Evolutionary conservation across 139 green algal genomes (phyloP).

Genomic region (Chlorella sp.): DNA sequence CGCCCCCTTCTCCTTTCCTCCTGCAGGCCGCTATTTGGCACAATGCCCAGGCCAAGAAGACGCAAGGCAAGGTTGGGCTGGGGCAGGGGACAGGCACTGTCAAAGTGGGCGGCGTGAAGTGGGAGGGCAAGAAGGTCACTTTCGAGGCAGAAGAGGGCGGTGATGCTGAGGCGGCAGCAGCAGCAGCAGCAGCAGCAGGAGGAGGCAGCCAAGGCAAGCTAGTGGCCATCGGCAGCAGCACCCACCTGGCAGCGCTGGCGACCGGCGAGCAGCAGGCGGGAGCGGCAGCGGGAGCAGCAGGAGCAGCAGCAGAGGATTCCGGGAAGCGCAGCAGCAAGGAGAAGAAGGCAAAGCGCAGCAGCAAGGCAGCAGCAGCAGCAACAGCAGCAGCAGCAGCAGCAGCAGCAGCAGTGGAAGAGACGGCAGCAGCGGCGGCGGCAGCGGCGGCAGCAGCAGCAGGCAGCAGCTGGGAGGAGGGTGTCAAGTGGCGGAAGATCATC

Average conservation of each 20-base stretch:
- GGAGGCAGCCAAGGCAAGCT: neutral
- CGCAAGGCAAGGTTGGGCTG: constrained; percentile 55
- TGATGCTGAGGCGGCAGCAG: neutral
- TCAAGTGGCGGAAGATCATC: constrained; percentile 63
- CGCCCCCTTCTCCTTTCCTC: neutral
- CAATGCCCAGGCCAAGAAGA: constrained; percentile 57
- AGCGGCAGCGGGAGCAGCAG: neutral
- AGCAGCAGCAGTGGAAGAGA: no score
- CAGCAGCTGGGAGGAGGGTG: neutral
- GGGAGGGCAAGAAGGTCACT: constrained; percentile 74
- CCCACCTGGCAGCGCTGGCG: constrained; percentile 4
- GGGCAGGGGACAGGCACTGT: constrained; percentile 45
- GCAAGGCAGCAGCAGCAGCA: neutral
- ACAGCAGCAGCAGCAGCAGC: neutral
- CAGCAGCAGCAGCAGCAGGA: neutral
- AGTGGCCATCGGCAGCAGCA: constrained; percentile 25
- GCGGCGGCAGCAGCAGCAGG: neutral
- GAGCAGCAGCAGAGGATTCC: neutral
- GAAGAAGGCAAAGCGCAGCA: neutral
- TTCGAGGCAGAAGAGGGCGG: constrained; percentile 68
- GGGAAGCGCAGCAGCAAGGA: neutral
- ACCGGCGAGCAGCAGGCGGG: no score
- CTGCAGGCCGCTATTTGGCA: constrained; percentile 51
- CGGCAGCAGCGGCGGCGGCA: neutral
- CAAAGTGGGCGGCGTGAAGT: constrained; percentile 69